A percentile compares a stretch with the other conserved stretches of the same genome.
These are phyloP conservation scores for Citrus sp. DNA, from an alignment of 345 rosid species.

Conservation along the genomic window DNA sequence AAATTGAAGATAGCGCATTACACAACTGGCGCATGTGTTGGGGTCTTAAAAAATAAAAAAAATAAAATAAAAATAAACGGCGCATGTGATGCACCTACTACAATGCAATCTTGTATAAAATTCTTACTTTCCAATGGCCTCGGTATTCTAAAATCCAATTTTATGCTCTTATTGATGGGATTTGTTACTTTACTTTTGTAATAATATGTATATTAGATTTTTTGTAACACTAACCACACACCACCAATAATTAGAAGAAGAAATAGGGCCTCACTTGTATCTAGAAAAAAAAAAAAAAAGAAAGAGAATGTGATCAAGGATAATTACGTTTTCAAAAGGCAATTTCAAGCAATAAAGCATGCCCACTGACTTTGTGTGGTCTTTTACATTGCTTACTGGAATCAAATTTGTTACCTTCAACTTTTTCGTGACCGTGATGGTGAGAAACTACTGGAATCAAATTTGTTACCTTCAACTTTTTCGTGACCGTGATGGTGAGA, in stretches of 20 bases:
- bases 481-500: neutral
- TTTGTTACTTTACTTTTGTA: neutral
- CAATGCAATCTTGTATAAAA: neutral
- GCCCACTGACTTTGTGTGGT: conserved; percentile 11
- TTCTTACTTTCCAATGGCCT: neutral
- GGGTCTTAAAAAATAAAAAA: neutral
- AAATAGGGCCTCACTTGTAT: neutral
- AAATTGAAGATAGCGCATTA: neutral
- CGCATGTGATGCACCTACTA: conserved; percentile 6
- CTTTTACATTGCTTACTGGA: neutral
- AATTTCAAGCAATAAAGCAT: conserved; percentile 15
- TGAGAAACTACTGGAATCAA: neutral
- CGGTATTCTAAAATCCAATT: neutral
- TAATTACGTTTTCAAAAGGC: conserved; percentile 13
- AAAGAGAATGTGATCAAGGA: neutral
- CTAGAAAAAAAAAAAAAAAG: neutral
- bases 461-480: neutral
- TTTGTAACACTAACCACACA: too few species aligned
- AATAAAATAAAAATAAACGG: neutral
- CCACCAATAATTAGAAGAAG: too few species aligned
- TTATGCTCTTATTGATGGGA: neutral
- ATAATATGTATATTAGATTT: neutral
- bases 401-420: neutral
- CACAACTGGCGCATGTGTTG: neutral
- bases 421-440: neutral